Percentiles rank a stretch among this genome's conserved stretches.
Evolutionary conservation across 2,329 filamentous ascomycete genomes (phyloP).

Genomic region (Cercospora canescens): DNA sequence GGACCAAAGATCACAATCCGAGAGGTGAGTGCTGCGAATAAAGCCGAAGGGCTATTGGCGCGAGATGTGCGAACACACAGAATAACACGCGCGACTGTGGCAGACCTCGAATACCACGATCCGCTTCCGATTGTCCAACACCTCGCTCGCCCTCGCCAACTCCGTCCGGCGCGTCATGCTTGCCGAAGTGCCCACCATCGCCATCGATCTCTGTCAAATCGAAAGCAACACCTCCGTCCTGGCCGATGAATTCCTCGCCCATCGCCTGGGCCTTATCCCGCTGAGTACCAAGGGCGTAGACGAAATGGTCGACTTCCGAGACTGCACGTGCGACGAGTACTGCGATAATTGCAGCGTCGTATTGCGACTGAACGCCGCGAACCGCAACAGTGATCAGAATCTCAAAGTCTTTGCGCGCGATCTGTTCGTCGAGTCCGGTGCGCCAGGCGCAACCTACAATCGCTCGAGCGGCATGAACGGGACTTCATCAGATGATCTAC

Average conservation of each 20-base stretch:
- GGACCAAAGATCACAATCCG: constrained; percentile 45
- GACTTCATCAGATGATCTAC: constrained; percentile 63
- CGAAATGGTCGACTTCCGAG: constrained; percentile 79
- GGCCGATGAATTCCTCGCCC: constrained; percentile 92
- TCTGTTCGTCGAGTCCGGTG: constrained; percentile 60
- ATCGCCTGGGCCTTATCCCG: constrained; percentile 87
- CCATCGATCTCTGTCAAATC: constrained; percentile 92
- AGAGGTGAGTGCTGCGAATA: constrained; percentile 37
- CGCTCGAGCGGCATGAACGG: constrained; percentile 61
- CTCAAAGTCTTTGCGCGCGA: constrained; percentile 95
- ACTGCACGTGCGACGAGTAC: constrained; percentile 95
- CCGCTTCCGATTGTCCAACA: constrained; percentile 87
- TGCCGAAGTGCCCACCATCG: constrained; percentile 90
- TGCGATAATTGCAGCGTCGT: constrained; percentile 90
- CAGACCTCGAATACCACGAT: constrained; percentile 74
- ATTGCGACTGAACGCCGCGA: constrained; percentile 72
- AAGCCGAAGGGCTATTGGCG: neutral
- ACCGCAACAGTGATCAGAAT: constrained; percentile 74
- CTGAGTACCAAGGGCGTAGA: constrained; percentile 82
- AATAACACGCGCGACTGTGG: constrained; percentile 3
- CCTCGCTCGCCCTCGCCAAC: constrained; percentile 91
- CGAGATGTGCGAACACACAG: neutral
- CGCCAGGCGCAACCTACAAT: constrained; percentile 68
- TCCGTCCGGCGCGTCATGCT: constrained; percentile 87
- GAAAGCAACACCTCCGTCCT: constrained; percentile 93